Evolutionary conservation across 306 rosid species (phyloP).

Genomic region (Abrus precatorius): DNA sequence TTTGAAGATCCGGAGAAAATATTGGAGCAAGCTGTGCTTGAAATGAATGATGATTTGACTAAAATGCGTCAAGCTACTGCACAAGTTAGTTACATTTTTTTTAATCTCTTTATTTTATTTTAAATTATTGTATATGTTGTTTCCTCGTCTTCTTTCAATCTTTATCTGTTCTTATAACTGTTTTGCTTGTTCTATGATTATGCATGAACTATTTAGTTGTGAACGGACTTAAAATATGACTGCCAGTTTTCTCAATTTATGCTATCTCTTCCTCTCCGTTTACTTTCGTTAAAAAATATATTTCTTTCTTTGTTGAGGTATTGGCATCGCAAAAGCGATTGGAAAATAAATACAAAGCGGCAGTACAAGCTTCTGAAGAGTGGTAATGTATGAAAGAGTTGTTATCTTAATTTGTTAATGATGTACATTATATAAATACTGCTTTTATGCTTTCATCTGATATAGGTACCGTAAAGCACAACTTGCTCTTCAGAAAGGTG

Average conservation of each 20-base stretch:
- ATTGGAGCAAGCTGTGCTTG: slow-evolving; percentile 93
- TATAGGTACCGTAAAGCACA: slow-evolving; percentile 92
- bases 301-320: slow-evolving; percentile 61
- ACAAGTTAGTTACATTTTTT: slow-evolving; percentile 66
- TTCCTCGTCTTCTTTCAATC: not conserved
- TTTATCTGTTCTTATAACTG: not conserved
- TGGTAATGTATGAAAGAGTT: slow-evolving; percentile 67
- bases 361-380: slow-evolving; percentile 94
- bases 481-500: slow-evolving; percentile 91
- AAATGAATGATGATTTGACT: slow-evolving; percentile 94
- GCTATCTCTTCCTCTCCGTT: not conserved
- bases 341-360: slow-evolving; percentile 90
- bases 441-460: slow-evolving; percentile 35
- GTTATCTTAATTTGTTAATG: slow-evolving; percentile 32
- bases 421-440: slow-evolving; percentile 25
- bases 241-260: not conserved
- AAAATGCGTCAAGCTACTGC: slow-evolving; percentile 99
- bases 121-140: not conserved
- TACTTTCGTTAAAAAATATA: slow-evolving; percentile 18
- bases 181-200: slow-evolving; percentile 2
- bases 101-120: not conserved
- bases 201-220: slow-evolving; percentile 3
- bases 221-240: slow-evolving; percentile 2
- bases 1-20: slow-evolving; percentile 99
- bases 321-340: slow-evolving; percentile 94